phyloP scores from a whole-genome alignment of 179 eudicot genomes.

The Dionaea muscipula region DNA sequence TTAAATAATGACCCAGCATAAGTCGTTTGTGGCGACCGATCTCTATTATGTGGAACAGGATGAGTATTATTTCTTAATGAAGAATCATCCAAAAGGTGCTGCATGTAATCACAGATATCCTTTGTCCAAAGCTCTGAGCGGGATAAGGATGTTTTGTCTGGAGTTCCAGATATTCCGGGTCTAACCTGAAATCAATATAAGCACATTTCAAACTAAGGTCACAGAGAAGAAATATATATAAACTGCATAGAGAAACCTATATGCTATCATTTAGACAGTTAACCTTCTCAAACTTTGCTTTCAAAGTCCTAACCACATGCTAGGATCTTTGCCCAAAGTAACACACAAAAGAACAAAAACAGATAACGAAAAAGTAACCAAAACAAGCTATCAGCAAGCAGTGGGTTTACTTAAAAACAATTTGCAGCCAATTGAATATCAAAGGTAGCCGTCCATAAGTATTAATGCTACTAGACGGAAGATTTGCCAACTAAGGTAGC shows the following conservation, averaged over 20 bases:
- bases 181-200: constrained; percentile 44
- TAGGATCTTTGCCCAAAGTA: too few species aligned
- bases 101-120: constrained; percentile 82
- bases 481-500: too few species aligned
- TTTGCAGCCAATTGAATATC: too few species aligned
- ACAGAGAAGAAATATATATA: background rate
- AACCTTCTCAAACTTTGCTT: too few species aligned
- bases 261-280: too few species aligned
- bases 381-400: too few species aligned
- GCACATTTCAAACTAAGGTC: background rate
- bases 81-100: constrained; percentile 65
- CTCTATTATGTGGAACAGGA: constrained; percentile 32
- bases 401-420: too few species aligned
- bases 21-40: constrained; percentile 46
- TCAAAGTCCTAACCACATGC: too few species aligned
- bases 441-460: too few species aligned
- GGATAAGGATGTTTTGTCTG: constrained; percentile 55
- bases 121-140: constrained; percentile 95
- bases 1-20: constrained; percentile 45
- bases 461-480: too few species aligned
- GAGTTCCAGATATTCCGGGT: constrained; percentile 50
- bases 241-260: background rate
- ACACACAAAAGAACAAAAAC: too few species aligned
- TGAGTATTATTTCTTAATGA: constrained; percentile 39
- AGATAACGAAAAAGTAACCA: too few species aligned